Base-by-base conservation (phyloP, 345 rosid species). In the Mercurialis annua region DNA sequence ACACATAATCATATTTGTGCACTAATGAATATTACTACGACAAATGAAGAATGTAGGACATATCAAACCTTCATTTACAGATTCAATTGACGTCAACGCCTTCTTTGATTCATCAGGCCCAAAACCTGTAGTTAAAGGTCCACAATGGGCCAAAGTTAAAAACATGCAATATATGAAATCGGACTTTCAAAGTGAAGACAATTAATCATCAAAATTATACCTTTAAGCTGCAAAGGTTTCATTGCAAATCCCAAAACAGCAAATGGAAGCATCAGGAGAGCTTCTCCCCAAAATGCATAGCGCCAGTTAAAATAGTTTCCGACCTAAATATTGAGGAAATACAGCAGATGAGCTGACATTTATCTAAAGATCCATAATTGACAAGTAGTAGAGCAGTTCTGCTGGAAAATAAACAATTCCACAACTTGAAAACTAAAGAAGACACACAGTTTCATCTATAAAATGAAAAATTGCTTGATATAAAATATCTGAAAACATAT, bases 251-350 rank as follows among this genome's bases (percentile, higher is more conserved):
- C 76, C 12, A 73, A 59, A 59, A 73, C 53, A 51, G 71, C 71
- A 66, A 73, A 73, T 20, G 76, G 76, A 49, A 73, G 71, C 76
- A 73, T 73, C 71, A 73, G 33, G 42, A 73, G 23, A 29, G 76
- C 53, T 71, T 73, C 76, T 21, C 52, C 44, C 67, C 71, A 73
- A 52, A 73, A 73, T 23, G 76, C 76, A 50, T 36, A 73, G 29
- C 76, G 71, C 76, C 76, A 73, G 48, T 60, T 59, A 44, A 66
- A 42, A 66, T 51, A 14, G 29, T 18, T 60, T 18, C 76, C 76
- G 17, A 73, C 76, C 76, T 73, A 47, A 20, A 59, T 4, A 6
- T 58, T 54, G 15, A 31, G 38, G 11, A 52, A 53, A 42, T 15
- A 17, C 38, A 62, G 26, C 40, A 40, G 2, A 56, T 43, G 10